Evolutionary conservation across 1,284 basidiomycete genomes (phyloP), one percentile per base, ranked within the genome.

Genomic region (Veloporphyrellus conicus): DNA sequence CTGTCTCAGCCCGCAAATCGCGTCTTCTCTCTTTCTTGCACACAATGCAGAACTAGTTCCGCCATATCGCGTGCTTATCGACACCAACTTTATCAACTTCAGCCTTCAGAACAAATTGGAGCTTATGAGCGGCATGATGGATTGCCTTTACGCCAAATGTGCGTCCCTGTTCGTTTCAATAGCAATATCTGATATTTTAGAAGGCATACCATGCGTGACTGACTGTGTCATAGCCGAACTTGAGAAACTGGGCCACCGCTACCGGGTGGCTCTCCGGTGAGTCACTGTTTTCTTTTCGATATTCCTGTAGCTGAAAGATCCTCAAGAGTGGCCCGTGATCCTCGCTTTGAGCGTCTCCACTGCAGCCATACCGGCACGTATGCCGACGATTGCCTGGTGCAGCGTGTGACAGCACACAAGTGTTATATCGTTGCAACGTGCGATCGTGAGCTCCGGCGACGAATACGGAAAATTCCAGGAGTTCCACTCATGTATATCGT

Each of bases 21-120:
- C 92, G 5, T 92, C 92, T 10, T 93, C 91, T 10, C 79, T 99
- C 58, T 99, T 99, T 77, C 78, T 99, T 50, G 84, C 90, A 19
- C 96, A 99, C 68, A 99, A 99, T 68, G 87, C 90, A 15, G 89
- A 94, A 11, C 86, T 99, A 27, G 94, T 92, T 0, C 96, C 96
- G 0, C 96, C 96, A 1, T 99, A 99, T 67, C 84, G 95, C 22
- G 90, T 99, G 10, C 80, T 99, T 36, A 93, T 99, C 49, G 96
- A 99, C 71, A 99, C 96, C 63, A 99, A 99, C 69, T 99, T 99
- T 64, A 98, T 99, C 78, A 99, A 99, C 67, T 95, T 99, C 68
- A 92, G 88, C 56, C 77, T 99, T 41, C 95, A 99, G 72, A 99
- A 99, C 73, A 97, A 98, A 69, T 77, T 99, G 57, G 96, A 99